Percentiles rank a stretch among this genome's conserved stretches.
Conservation (phyloP, 2,329 filamentous ascomycete genomes). For the Hypoxylon sp. region DNA sequence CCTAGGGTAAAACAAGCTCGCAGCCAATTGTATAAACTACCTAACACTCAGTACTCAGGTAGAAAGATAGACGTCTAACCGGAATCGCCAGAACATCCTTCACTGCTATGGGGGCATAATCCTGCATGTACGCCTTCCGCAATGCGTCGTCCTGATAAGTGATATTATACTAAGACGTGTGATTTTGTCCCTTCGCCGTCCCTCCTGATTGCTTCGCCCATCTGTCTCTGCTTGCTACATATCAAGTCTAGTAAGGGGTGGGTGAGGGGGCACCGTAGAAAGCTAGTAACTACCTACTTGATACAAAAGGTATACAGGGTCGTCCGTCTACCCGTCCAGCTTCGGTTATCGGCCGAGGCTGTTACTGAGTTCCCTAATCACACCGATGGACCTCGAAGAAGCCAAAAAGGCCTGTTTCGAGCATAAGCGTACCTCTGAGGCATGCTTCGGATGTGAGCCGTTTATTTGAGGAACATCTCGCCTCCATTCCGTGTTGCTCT, state of each 20-base stretch:
- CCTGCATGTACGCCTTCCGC: constrained; percentile 20
- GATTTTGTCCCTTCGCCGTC: constrained; percentile 9
- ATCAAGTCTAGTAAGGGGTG: too few relatives aligned
- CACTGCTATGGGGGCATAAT: too few relatives aligned
- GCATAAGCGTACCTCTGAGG: too few relatives aligned
- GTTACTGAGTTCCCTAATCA: constrained; percentile 4
- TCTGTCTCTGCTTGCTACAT: too few relatives aligned
- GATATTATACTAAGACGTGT: constrained; percentile 17
- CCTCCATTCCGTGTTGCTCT: constrained; percentile 66
- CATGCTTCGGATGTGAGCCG: too few relatives aligned
- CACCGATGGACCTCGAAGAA: neutral
- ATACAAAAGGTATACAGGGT: constrained; percentile 39
- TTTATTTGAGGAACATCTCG: constrained; percentile 67
- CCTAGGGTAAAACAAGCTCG: too few relatives aligned
- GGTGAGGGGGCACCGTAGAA: constrained; percentile 22
- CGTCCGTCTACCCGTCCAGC: constrained; percentile 23
- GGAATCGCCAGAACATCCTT: too few relatives aligned
- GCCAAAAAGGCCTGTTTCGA: too few relatives aligned
- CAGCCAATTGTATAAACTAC: too few relatives aligned
- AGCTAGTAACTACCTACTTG: constrained; percentile 27
- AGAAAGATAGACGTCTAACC: too few relatives aligned
- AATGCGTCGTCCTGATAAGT: constrained; percentile 15
- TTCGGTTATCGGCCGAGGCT: constrained; percentile 7
- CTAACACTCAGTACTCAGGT: too few relatives aligned
- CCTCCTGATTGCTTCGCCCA: constrained; percentile 3